Conservation (phyloP, 2,329 filamentous ascomycete species). For the Claviceps spartinae region DNA sequence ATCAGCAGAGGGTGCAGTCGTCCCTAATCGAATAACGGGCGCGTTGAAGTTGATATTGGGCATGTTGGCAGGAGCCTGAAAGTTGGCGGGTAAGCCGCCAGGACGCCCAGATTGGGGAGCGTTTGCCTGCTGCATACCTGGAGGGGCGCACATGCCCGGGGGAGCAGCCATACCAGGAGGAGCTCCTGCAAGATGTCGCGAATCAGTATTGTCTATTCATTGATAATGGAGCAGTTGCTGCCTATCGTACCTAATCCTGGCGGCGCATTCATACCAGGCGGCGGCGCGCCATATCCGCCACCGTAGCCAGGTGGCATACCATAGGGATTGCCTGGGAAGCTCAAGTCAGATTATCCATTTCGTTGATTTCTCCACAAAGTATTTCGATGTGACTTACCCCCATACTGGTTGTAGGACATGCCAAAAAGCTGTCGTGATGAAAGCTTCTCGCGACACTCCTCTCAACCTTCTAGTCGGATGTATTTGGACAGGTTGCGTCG, state of each 20-base stretch:
- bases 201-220: not conserved
- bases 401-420: conserved; percentile 51
- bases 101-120: conserved; percentile 65
- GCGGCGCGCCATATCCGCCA: not conserved
- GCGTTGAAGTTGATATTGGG: conserved; percentile 98
- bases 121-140: conserved; percentile 67
- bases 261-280: conserved; percentile 52
- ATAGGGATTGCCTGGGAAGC: conserved; percentile 40
- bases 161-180: conserved; percentile 67
- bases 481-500: not conserved
- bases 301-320: conserved; percentile 29
- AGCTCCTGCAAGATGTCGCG: conserved; percentile 35
- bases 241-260: conserved; percentile 62
- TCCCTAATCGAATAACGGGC: conserved; percentile 86
- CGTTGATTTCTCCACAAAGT: not conserved
- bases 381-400: conserved; percentile 25
- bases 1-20: conserved; percentile 45
- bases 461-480: not conserved
- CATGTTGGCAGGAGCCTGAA: conserved; percentile 81
- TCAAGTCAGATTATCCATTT: not conserved
- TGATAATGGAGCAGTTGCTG: not conserved
- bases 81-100: conserved; percentile 66
- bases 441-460: not conserved
- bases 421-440: conserved; percentile 3
- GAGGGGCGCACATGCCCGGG: conserved; percentile 67